Evolutionary conservation across 78 protist genomes (phyloP).

Genomic region (Mastigamoeba balamuthi): DNA sequence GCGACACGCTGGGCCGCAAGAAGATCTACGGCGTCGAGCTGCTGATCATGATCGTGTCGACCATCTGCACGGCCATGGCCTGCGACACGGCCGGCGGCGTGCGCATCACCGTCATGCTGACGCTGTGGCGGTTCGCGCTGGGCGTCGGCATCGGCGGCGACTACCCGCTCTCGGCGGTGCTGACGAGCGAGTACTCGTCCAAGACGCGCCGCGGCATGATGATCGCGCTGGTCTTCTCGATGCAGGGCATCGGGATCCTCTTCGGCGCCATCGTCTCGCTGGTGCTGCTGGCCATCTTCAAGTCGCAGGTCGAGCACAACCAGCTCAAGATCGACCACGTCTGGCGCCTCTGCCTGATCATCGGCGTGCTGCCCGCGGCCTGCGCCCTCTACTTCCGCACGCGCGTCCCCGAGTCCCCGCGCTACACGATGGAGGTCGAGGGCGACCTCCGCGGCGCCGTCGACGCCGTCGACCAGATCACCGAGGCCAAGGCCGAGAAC

Average conservation of each 20-base stretch:
- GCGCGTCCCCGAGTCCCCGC: not conserved
- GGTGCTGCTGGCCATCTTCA: not conserved
- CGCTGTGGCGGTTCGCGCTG: constrained; percentile 43
- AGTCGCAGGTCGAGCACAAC: not conserved
- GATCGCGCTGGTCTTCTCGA: constrained; percentile 51
- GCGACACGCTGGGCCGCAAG: constrained; percentile 39
- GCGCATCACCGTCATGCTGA: constrained; percentile 24
- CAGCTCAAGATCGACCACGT: constrained; percentile 19
- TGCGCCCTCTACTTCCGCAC: not conserved
- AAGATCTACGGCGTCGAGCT: not conserved
- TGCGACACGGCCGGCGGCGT: not conserved
- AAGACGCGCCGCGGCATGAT: constrained; percentile 18
- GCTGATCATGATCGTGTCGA: constrained; percentile 27
- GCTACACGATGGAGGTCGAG: not conserved
- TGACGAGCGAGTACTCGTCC: constrained; percentile 23
- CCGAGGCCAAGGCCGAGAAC: no score
- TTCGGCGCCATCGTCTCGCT: constrained; percentile 26
- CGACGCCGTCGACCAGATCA: not conserved
- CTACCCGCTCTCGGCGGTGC: constrained; percentile 67
- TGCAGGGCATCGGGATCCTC: constrained; percentile 72
- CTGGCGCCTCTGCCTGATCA: constrained; percentile 33
- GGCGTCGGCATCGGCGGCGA: constrained; percentile 80
- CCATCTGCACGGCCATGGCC: constrained; percentile 20
- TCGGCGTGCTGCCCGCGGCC: constrained; percentile 5
- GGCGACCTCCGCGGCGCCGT: not conserved